Evolutionary conservation across 179 eudicot species (phyloP), one percentile per base, ranked within the genome.

Genomic region (Carnegiea gigantea): DNA sequence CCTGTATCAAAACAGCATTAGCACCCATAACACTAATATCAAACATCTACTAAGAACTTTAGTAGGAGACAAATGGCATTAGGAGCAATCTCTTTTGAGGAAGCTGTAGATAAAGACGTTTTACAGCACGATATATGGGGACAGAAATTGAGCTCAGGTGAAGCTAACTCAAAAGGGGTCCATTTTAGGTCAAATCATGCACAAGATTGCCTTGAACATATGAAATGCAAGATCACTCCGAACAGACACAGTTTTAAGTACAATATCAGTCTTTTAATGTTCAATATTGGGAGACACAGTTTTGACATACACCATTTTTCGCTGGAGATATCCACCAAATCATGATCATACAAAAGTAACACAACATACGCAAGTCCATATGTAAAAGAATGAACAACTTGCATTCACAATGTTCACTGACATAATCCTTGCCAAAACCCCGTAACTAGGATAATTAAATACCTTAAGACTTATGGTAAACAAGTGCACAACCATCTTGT

Each of bases 1-100:
- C 99, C 99, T 96, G 94, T 44, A 87, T 71, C 76, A 54, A n/a
- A 80, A 68, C 48, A n/a, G 38, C 8, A 75, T 73, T 30, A 73
- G 36, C 15, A 59, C 43, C 79, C 54, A 67, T 67, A 26, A 67
- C n/a, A 28, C 12, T 8, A 4, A 67, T 67, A 67, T 9, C 68
- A 67, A 26, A 67, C 36, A 13, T 28, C 72, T 67, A 62, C 72
- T 28, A 67, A 67, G 18, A 28, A 67, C 7, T 67, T 15, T 11
- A 62, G 30, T 23, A 11, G 13, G 68, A 43, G n/a, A 21, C 11
- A 30, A 28, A 28, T 8, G 44, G 38, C 54, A 43, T 11, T 18
- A 26, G 5, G 59, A 78, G 70, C 49, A 38, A 43, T 57, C 46
- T 44, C 57, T 78, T 78, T 38, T 51, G 36, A 11, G 73, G 82